Base-by-base conservation (phyloP, 306 rosid genomes). In the Sicyos baderoa region DNA sequence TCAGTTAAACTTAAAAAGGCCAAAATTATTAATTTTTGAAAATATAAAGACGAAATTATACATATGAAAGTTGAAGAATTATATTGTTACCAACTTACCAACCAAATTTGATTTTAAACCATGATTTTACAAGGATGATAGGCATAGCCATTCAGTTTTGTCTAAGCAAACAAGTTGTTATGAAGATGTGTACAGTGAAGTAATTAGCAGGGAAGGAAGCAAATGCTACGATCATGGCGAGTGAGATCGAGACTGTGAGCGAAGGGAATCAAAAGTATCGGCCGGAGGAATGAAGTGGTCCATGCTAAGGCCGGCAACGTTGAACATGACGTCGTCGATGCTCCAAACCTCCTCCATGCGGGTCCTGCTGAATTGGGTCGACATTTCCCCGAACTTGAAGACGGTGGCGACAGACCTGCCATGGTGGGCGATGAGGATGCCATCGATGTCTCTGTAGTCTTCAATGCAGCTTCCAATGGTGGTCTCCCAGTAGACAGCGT, bases 251-350 rank as follows among this genome's bases (percentile, higher is more conserved):
- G 64, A 13, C 2, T 57, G 67, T 3, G 45, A 14, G 1, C 23
- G 53, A 13, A 64, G 35, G 3, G n/a, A 21, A 66, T 66, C 71
- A 48, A 78, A 75, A 21, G 90, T 85, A 79, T 93, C 97, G 2
- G 97, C 91, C 0, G 99, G 99, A 53, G 97, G 96, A 72, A 90
- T 84, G 74, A 93, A 93, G 64, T 87, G 89, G 71, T 93, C 99
- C 70, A 85, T 80, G 12, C 96, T 90, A 37, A 93, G 87, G 49
- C 99, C 99, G 0, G 96, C 97, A 0, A 93, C 99, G 66, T 93
- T 90, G 53, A 88, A 90, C 82, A 88, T 91, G 47, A 88, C 87
- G 72, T 93, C 99, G 55, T 93, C 99, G 35, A 93, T 90, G 70
- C 82, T 90, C 99, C 99, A 93, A 0, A 80, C 63, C 61, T 93